Percentiles rank a stretch among this genome's conserved stretches.
phyloP scores from a whole-genome alignment of 768 basidiomycete species.

The Tulasnella sp. region DNA sequence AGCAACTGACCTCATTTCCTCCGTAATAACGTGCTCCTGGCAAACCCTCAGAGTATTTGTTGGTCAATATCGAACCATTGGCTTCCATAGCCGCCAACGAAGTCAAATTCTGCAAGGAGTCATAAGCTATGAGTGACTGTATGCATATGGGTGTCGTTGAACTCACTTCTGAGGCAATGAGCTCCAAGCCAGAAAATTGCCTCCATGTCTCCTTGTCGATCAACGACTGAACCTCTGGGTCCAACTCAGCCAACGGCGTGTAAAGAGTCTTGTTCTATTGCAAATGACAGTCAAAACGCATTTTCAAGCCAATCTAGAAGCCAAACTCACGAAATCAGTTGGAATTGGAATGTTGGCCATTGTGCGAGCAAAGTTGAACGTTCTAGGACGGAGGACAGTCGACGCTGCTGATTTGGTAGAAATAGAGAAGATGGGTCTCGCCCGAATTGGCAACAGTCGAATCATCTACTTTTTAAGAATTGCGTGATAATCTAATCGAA shows the following conservation, averaged over 20 bases:
- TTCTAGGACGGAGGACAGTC: neutral
- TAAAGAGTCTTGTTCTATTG: slow-evolving; percentile 94
- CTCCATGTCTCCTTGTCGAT: slow-evolving; percentile 99
- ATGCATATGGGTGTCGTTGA: slow-evolving; percentile 10
- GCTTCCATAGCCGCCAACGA: slow-evolving; percentile 93
- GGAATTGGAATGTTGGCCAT: slow-evolving; percentile 17
- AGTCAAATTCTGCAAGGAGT: slow-evolving; percentile 71
- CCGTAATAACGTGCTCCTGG: slow-evolving; percentile 96
- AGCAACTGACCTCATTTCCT: slow-evolving; percentile 61
- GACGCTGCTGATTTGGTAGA: too few relatives aligned
- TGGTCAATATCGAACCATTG: slow-evolving; percentile 95
- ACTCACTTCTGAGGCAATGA: slow-evolving; percentile 93
- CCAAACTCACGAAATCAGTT: slow-evolving; percentile 14
- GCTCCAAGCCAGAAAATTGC: slow-evolving; percentile 92
- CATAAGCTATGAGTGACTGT: neutral
- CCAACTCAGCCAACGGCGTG: slow-evolving; percentile 72
- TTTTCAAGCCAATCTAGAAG: neutral
- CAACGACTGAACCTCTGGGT: slow-evolving; percentile 92
- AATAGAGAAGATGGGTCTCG: too few relatives aligned
- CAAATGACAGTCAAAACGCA: slow-evolving; percentile 1
- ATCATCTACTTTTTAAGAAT: too few relatives aligned
- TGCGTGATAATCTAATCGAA: too few relatives aligned
- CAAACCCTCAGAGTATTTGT: slow-evolving; percentile 99
- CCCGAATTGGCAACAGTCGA: too few relatives aligned
- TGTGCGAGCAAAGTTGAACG: neutral